phyloP scores from a whole-genome alignment of 1,284 basidiomycete genomes.

The Abortiporus biennis region DNA sequence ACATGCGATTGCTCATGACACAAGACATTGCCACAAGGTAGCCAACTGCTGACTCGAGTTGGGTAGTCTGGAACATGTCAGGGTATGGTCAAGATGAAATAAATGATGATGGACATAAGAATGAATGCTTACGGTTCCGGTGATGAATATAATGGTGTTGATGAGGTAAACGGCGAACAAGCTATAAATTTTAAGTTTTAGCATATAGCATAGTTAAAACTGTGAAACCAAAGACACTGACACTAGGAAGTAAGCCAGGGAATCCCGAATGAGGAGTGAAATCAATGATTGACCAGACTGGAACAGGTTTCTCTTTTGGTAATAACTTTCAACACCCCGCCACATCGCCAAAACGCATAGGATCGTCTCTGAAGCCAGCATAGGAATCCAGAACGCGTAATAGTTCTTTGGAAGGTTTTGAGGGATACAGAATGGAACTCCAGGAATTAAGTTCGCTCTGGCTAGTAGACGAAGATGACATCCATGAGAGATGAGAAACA shows the following conservation, averaged over 20 bases:
- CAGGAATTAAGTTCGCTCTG: conserved; percentile 19
- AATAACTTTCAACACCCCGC: conserved; percentile 40
- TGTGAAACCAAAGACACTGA: conserved; percentile 18
- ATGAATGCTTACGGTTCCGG: conserved; percentile 32
- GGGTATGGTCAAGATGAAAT: not conserved
- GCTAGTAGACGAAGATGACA: conserved; percentile 9
- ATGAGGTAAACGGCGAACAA: conserved; percentile 50
- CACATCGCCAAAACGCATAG: conserved; percentile 43
- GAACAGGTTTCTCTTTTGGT: conserved; percentile 24
- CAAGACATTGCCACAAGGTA: conserved; percentile 53
- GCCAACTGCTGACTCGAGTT: conserved; percentile 47
- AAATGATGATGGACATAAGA: not conserved
- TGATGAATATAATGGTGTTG: conserved; percentile 44
- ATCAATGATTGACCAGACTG: conserved; percentile 39
- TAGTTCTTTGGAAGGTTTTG: conserved; percentile 32
- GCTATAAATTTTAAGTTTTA: conserved; percentile 23
- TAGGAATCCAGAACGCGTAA: conserved; percentile 54
- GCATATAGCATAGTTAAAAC: not conserved
- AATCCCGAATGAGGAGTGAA: conserved; percentile 46
- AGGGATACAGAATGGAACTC: conserved; percentile 37
- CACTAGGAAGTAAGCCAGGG: conserved; percentile 50
- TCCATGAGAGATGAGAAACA: not conserved
- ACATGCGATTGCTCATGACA: conserved; percentile 47
- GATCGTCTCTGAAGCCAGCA: conserved; percentile 45
- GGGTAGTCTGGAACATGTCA: conserved; percentile 18